A percentile compares a stretch with the other conserved stretches of the same genome.
Evolutionary conservation across 371 early-diverging fungal species (phyloP).

Genomic region (Gilbertella persicaria): DNA sequence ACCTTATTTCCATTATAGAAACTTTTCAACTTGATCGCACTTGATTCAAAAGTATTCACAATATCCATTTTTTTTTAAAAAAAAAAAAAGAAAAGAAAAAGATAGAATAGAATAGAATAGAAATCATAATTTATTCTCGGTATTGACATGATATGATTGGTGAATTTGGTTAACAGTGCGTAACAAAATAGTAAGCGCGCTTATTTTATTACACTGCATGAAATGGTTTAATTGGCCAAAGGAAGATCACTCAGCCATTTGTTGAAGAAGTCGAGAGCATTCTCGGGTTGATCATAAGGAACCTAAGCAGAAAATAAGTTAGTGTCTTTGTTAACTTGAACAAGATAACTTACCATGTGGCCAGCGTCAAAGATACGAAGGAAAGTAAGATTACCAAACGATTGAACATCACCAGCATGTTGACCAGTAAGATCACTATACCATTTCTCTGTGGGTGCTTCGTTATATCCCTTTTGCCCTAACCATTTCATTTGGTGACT

Average conservation of each 20-base stretch:
- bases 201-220: neutral
- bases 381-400: constrained; percentile 73
- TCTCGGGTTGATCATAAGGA: constrained; percentile 66
- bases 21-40: neutral
- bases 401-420: constrained; percentile 73
- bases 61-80: constrained; percentile 9
- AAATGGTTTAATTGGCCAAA: constrained; percentile 13
- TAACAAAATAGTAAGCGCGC: neutral
- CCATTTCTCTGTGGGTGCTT: constrained; percentile 57
- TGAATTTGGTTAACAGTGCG: neutral
- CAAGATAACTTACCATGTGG: constrained; percentile 69
- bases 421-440: constrained; percentile 28
- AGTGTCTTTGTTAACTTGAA: neutral
- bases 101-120: constrained; percentile 3
- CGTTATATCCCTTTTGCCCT: constrained; percentile 65
- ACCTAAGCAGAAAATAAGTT: constrained; percentile 24
- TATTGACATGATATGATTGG: neutral
- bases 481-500: constrained; percentile 76
- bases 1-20: constrained; percentile 49
- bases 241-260: constrained; percentile 48
- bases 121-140: no score
- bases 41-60: constrained; percentile 15
- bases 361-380: constrained; percentile 83
- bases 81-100: neutral
- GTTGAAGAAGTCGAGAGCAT: constrained; percentile 55